Evolutionary conservation across 2,329 filamentous ascomycete species (phyloP), one percentile per base, ranked within the genome.

Genomic region (Blastomyces percursus): DNA sequence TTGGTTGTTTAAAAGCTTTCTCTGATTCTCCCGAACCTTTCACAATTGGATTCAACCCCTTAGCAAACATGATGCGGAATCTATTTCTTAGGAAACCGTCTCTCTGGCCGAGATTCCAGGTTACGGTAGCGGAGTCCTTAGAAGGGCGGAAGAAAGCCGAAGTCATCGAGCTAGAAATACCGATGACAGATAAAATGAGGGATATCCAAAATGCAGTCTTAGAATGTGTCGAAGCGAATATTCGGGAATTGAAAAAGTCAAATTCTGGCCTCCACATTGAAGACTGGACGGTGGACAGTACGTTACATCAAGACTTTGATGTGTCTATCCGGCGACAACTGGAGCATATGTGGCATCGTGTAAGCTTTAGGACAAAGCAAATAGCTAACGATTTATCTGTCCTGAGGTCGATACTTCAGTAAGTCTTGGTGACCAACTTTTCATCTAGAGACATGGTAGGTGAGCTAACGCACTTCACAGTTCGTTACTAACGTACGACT

Each of bases 331-430:
- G 93, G 65, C 84, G 92, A 63, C 94, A 99, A 74, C 79, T 99
- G 21, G 92, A 97, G 71, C 92, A 93, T 4, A 92, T 97, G 63
- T 99, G 94, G 94, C 94, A 99, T 77, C 86, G 94, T 61, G 90
- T 96, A 60, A 96, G 89, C 73, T 96, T 90, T 82, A 91, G 94
- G 75, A 97, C 93, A 1, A 90, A 89, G 70, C 92, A 96, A 75
- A 96, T 99, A 68, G 93, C 96, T 62, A 88, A 87, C 69, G 94
- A 97, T 72, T 75, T 99, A 68, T 88, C 87, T 0, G 86, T 96
- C 21, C 81, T 99, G 46, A 84, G 93, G 63, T 86, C 85, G 27
- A 87, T 97, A 73, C 81, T 99, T 19, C 88, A 93, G 75, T 88
- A 80, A 44, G 76, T 66, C 27, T 32, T 12, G 12, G n/a, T 42